These are phyloP conservation scores for Mariannaea elegans DNA, from an alignment of 2,329 filamentous ascomycete species.

Conservation along the genomic window DNA sequence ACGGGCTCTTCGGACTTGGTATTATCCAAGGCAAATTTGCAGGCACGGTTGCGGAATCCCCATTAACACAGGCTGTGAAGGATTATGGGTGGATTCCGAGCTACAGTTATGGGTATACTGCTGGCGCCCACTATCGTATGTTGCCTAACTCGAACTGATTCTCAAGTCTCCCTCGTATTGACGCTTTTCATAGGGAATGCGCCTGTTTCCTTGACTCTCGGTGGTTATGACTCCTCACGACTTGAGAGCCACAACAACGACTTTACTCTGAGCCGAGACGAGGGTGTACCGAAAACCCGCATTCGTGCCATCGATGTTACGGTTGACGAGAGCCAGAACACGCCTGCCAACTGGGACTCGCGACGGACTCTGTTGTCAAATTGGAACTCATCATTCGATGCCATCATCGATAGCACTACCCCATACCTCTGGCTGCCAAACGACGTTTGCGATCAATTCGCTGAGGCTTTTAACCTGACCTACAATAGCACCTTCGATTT, in stretches of 20 bases:
- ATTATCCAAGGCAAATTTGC: constrained; percentile 63
- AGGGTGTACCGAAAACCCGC: constrained; percentile 66
- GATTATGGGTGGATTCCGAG: constrained; percentile 70
- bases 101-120: constrained; percentile 79
- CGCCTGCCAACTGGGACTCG: constrained; percentile 51
- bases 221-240: constrained; percentile 73
- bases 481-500: constrained; percentile 71
- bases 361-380: constrained; percentile 49
- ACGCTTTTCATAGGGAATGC: constrained; percentile 44
- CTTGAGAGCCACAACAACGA: constrained; percentile 67
- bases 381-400: constrained; percentile 58
- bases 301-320: constrained; percentile 65
- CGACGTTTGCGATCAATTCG: constrained; percentile 70
- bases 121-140: constrained; percentile 76
- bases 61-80: constrained; percentile 67
- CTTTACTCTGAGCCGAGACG: constrained; percentile 65
- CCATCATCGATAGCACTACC: constrained; percentile 70
- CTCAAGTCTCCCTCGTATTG: neutral
- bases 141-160: neutral
- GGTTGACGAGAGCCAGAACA: constrained; percentile 41
- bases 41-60: constrained; percentile 57
- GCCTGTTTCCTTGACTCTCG: constrained; percentile 70
- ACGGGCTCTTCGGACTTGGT: constrained; percentile 66
- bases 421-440: constrained; percentile 71
- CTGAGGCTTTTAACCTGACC: constrained; percentile 68